These are phyloP conservation scores for Aegilops tauschii DNA, from an alignment of 176 grass and related monocot genomes.

Conservation along the genomic window DNA sequence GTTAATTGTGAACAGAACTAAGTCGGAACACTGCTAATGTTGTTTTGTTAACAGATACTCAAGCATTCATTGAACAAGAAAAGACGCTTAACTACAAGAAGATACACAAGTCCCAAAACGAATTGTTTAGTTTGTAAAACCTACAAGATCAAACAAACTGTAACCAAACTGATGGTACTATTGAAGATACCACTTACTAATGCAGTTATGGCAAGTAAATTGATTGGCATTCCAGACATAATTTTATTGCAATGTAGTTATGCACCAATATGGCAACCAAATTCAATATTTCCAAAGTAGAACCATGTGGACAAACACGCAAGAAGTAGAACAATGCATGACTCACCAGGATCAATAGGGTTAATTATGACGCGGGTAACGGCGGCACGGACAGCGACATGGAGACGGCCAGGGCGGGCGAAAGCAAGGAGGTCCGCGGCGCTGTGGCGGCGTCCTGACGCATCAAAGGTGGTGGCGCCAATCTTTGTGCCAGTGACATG, in stretches of 20 bases:
- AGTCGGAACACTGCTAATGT: too few relatives aligned
- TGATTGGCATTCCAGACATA: neutral
- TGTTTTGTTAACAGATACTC: too few relatives aligned
- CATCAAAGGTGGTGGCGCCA: constrained; percentile 75
- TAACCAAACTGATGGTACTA: neutral
- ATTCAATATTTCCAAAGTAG: neutral
- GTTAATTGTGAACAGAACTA: too few relatives aligned
- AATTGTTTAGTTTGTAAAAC: too few relatives aligned
- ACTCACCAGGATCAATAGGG: constrained; percentile 46
- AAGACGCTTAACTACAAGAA: too few relatives aligned
- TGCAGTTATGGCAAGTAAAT: neutral
- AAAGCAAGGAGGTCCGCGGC: constrained; percentile 69
- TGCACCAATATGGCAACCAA: neutral
- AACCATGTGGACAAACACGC: neutral
- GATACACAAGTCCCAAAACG: too few relatives aligned
- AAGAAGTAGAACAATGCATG: neutral
- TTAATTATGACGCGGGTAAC: constrained; percentile 61
- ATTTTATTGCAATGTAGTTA: neutral
- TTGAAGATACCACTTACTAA: neutral
- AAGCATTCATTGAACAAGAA: too few relatives aligned
- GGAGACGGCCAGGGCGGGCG: constrained; percentile 56
- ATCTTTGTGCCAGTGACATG: constrained; percentile 73
- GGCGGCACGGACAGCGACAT: constrained; percentile 50
- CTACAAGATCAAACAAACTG: neutral
- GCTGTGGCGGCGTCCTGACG: constrained; percentile 56